These are phyloP conservation scores for Plasmodiophora brassicae DNA, from an alignment of 208 protist species.

Conservation along the genomic window DNA sequence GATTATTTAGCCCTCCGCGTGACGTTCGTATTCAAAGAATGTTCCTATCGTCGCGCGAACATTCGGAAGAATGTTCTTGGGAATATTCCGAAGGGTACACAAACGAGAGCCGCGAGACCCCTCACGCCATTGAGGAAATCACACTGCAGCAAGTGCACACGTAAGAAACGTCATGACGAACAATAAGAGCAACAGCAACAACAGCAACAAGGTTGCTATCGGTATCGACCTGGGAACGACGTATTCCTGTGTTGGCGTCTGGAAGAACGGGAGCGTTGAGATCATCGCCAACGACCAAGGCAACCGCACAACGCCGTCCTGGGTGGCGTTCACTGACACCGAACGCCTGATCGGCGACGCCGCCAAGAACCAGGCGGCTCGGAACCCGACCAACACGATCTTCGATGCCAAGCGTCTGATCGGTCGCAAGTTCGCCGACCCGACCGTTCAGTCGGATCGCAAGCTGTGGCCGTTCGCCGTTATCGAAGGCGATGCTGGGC, in stretches of 20 bases:
- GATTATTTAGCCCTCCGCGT: too few relatives aligned
- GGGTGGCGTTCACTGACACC: conserved; percentile 60
- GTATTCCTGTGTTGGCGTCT: conserved; percentile 67
- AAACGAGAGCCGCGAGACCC: too few relatives aligned
- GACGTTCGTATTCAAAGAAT: too few relatives aligned
- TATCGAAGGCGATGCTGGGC: conserved; percentile 64
- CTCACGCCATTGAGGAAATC: too few relatives aligned
- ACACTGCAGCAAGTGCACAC: too few relatives aligned
- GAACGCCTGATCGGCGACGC: conserved; percentile 67
- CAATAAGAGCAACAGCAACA: too few relatives aligned
- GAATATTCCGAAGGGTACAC: too few relatives aligned
- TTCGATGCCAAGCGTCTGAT: conserved; percentile 87
- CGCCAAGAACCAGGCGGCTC: conserved; percentile 74
- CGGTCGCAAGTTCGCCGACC: conserved; percentile 69
- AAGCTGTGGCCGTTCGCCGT: conserved; percentile 83
- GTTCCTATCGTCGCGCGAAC: too few relatives aligned
- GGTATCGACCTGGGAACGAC: conserved; percentile 70
- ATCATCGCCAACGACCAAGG: conserved; percentile 77
- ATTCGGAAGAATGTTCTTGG: too few relatives aligned
- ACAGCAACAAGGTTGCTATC: too few relatives aligned
- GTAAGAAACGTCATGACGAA: too few relatives aligned
- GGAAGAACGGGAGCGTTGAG: conserved; percentile 63
- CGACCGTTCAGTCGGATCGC: conserved; percentile 63
- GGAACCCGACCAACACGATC: conserved; percentile 82
- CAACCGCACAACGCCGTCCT: conserved; percentile 61